These are phyloP conservation scores for Arctostaphylos glauca DNA, from an alignment of 148 eudicot genomes.

Conservation along the genomic window DNA sequence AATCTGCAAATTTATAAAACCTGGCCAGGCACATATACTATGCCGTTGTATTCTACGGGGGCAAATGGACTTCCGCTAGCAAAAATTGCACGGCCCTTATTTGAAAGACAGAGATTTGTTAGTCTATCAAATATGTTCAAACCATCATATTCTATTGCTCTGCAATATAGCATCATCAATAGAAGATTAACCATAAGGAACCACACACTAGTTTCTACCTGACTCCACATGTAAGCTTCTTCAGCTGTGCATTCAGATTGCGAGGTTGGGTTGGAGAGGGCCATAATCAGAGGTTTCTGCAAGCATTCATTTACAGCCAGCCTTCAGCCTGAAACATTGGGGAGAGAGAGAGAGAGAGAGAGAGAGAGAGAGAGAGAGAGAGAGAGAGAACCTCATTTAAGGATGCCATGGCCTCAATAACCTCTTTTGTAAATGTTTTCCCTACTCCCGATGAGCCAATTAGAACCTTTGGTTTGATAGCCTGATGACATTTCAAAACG, in stretches of 20 bases:
- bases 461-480: conserved; percentile 70
- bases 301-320: conserved; percentile 8
- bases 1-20: conserved; percentile 26
- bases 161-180: background rate
- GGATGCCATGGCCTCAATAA: conserved; percentile 79
- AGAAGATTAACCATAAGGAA: background rate
- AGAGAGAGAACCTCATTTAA: conserved; percentile 55
- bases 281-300: conserved; percentile 90
- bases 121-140: background rate
- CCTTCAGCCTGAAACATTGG: background rate
- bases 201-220: conserved; percentile 41
- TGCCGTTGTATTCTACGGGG: conserved; percentile 67
- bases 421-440: conserved; percentile 75
- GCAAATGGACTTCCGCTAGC: conserved; percentile 97
- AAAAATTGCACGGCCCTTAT: conserved; percentile 77
- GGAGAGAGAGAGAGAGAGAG: background rate
- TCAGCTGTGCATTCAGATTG: conserved; percentile 97
- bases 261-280: conserved; percentile 90
- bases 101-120: background rate
- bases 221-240: conserved; percentile 83
- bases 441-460: conserved; percentile 95
- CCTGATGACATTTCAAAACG: conserved; percentile 32
- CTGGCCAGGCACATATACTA: conserved; percentile 74
- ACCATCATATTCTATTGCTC: background rate
- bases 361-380: conserved; percentile 16